Conservation (phyloP, 768 basidiomycete genomes). For the Leccinum sublutescens region DNA sequence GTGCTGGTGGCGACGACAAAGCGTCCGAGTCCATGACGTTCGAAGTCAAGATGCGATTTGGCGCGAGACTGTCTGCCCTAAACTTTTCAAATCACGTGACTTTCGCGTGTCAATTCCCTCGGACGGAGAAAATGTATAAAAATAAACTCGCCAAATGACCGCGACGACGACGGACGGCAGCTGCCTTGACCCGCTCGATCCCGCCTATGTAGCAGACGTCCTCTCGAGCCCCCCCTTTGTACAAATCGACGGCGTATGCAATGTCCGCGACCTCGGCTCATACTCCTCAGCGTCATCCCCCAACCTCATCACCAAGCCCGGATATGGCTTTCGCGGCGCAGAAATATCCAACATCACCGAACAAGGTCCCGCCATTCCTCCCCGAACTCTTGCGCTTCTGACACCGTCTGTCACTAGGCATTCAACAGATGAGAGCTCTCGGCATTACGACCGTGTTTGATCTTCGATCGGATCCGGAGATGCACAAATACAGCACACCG, state of each 20-base stretch:
- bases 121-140: not conserved
- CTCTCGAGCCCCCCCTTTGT: conserved; percentile 74
- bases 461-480: conserved; percentile 78
- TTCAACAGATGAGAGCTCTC: conserved; percentile 52
- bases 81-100: conserved; percentile 24
- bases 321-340: conserved; percentile 63
- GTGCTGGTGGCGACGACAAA: conserved; percentile 50
- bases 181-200: conserved; percentile 57
- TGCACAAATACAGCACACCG: conserved; percentile 67
- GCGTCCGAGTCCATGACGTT: conserved; percentile 53
- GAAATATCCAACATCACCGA: conserved; percentile 70
- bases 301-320: conserved; percentile 54
- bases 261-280: conserved; percentile 70
- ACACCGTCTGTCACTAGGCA: conserved; percentile 43
- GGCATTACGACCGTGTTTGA: conserved; percentile 73
- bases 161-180: not conserved
- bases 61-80: conserved; percentile 49
- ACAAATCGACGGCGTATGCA: conserved; percentile 67
- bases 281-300: conserved; percentile 47
- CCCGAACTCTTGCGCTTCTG: not conserved
- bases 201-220: conserved; percentile 57
- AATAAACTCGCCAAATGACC: not conserved
- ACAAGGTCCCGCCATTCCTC: conserved; percentile 47
- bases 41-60: conserved; percentile 12
- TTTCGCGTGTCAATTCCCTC: conserved; percentile 8